A percentile compares a stretch with the other conserved stretches of the same genome.
Evolutionary conservation across 345 rosid genomes (phyloP).

Genomic region (Linum tenue): DNA sequence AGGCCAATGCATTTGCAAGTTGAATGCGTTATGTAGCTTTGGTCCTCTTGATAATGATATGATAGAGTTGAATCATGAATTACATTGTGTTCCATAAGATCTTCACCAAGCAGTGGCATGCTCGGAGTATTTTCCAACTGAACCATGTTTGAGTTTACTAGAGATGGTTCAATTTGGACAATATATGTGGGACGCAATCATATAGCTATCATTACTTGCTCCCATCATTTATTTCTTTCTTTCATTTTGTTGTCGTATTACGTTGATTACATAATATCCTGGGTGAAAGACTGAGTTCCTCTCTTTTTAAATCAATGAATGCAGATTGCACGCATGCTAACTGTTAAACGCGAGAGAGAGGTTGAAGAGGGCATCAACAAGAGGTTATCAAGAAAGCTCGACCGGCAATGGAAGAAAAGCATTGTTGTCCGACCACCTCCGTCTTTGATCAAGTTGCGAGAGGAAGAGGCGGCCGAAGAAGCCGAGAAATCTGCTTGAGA

Average conservation of each 20-base stretch:
- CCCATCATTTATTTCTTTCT: no score
- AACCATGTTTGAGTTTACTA: no score
- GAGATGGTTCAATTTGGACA: no score
- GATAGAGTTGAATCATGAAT: background rate
- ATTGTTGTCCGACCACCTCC: conserved; percentile 82
- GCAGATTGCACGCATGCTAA: no score
- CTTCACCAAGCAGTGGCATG: background rate
- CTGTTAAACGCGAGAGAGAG: no score
- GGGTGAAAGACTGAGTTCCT: background rate
- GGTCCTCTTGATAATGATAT: background rate
- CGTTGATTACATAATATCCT: background rate
- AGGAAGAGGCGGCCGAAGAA: conserved; percentile 79
- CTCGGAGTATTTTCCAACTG: background rate
- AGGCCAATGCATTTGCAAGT: no score
- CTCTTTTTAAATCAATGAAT: background rate
- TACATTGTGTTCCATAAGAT: background rate
- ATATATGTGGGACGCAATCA: no score
- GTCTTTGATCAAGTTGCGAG: conserved; percentile 56
- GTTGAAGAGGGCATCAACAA: no score
- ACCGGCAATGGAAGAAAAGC: conserved; percentile 32
- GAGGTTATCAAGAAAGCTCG: no score
- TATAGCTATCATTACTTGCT: no score
- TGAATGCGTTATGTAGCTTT: background rate
- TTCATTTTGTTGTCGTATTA: no score
- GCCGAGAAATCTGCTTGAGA: conserved; percentile 58